Conservation (phyloP, 75 land plant genomes). For the Picea glauca region DNA sequence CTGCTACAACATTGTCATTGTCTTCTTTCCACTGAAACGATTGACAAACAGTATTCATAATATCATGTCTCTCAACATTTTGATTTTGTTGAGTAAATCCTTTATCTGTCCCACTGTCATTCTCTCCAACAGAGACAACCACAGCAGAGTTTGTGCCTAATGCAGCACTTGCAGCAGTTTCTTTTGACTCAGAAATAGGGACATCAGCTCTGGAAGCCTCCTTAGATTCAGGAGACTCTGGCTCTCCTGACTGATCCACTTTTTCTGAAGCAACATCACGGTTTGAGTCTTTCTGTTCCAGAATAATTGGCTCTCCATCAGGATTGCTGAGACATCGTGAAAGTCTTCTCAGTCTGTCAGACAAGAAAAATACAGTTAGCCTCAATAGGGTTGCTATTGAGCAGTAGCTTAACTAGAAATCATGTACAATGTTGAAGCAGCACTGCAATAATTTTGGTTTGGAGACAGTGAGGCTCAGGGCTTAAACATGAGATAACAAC, state of each 20-base stretch:
- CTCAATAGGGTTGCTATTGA: too few relatives aligned
- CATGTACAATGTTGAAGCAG: too few relatives aligned
- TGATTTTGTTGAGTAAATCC: slow-evolving; percentile 7
- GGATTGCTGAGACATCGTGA: neutral
- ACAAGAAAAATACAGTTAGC: too few relatives aligned
- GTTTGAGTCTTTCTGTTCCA: neutral
- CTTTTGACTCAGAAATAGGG: neutral
- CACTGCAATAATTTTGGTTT: too few relatives aligned
- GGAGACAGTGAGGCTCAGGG: too few relatives aligned
- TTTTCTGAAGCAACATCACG: slow-evolving; percentile 1
- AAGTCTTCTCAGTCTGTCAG: neutral
- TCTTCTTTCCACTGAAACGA: slow-evolving; percentile 48
- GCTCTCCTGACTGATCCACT: neutral
- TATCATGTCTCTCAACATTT: slow-evolving; percentile 1
- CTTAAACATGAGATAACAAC: too few relatives aligned
- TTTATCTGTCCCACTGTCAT: slow-evolving; percentile 12
- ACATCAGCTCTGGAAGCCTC: neutral
- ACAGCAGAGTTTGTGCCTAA: slow-evolving; percentile 11
- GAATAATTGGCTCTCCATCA: neutral
- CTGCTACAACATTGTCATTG: slow-evolving; percentile 16
- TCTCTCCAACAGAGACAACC: slow-evolving; percentile 17
- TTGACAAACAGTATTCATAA: slow-evolving; percentile 13
- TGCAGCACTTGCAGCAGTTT: slow-evolving; percentile 9
- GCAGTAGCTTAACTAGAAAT: too few relatives aligned
- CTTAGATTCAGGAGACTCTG: neutral